These are phyloP conservation scores for Pisolithus tinctorius DNA, from an alignment of 768 basidiomycete species.

Conservation along the genomic window DNA sequence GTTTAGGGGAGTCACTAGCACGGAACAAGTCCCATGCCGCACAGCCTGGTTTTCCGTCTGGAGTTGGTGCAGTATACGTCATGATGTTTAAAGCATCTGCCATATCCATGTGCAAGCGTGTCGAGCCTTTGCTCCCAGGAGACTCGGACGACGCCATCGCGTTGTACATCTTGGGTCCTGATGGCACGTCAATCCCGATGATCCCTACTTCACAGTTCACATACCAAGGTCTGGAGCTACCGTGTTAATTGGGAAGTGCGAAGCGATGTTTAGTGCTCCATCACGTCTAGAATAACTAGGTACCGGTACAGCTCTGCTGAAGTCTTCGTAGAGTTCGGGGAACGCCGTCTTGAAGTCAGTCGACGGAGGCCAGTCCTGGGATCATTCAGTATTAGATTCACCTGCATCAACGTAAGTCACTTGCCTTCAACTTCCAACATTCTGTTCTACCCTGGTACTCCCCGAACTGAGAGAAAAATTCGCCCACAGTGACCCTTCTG, in stretches of 20 bases:
- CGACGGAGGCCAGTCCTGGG: conserved; percentile 87
- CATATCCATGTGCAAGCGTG: conserved; percentile 91
- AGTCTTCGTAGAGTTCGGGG: conserved; percentile 84
- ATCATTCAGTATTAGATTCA: conserved; percentile 5
- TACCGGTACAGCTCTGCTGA: conserved; percentile 74
- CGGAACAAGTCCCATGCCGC: conserved; percentile 92
- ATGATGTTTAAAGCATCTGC: conserved; percentile 91
- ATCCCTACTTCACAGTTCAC: conserved; percentile 8
- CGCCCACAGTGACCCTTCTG: conserved; percentile 55
- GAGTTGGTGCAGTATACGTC: conserved; percentile 56
- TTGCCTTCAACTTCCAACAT: conserved; percentile 74
- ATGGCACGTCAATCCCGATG: conserved; percentile 10
- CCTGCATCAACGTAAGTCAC: neutral
- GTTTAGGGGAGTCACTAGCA: conserved; percentile 70
- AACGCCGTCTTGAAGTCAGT: conserved; percentile 79
- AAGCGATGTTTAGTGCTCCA: conserved; percentile 81
- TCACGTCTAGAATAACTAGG: conserved; percentile 89
- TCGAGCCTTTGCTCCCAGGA: conserved; percentile 73
- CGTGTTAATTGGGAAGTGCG: conserved; percentile 79
- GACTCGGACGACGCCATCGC: conserved; percentile 68
- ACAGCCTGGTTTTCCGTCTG: conserved; percentile 60
- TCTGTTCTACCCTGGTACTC: conserved; percentile 48
- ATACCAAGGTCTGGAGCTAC: conserved; percentile 75
- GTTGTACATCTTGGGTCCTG: conserved; percentile 94
- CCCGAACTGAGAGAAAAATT: conserved; percentile 81